Percentiles rank a stretch among this genome's conserved stretches.
These are phyloP conservation scores for Eudorina sp. DNA, from an alignment of 139 green algal species.

Conservation along the genomic window DNA sequence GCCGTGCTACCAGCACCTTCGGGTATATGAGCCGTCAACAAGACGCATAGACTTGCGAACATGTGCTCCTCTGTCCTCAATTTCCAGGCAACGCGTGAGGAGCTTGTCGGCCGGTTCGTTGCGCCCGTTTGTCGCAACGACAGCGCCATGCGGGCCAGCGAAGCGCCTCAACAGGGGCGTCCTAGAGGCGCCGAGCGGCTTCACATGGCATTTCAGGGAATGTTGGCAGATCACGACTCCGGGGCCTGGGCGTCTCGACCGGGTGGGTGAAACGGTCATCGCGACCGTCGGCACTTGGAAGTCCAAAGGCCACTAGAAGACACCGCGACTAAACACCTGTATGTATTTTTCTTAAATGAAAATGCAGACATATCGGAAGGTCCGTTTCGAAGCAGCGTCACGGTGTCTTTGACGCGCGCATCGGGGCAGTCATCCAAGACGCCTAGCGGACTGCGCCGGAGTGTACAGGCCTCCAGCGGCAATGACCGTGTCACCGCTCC, in stretches of 20 bases:
- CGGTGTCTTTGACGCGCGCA: not conserved
- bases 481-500: not conserved
- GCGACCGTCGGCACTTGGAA: too few relatives aligned
- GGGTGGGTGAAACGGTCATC: not conserved
- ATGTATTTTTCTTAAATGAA: too few relatives aligned
- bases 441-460: not conserved
- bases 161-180: not conserved
- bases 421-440: not conserved
- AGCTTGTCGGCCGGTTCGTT: not conserved
- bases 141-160: not conserved
- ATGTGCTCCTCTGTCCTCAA: too few relatives aligned
- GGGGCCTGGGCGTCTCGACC: not conserved
- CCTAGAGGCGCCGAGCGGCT: not conserved
- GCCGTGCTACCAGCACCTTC: too few relatives aligned
- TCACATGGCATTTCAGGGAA: constrained; percentile 4
- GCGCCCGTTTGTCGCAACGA: constrained; percentile 2
- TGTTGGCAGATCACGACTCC: not conserved
- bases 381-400: not conserved
- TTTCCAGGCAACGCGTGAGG: too few relatives aligned
- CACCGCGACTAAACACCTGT: too few relatives aligned
- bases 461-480: not conserved
- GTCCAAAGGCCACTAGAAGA: too few relatives aligned
- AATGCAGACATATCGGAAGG: too few relatives aligned
- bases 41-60: too few relatives aligned
- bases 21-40: too few relatives aligned